Conservation (phyloP, 495 filamentous ascomycete genomes). For the Barbatosphaeria neglecta region DNA sequence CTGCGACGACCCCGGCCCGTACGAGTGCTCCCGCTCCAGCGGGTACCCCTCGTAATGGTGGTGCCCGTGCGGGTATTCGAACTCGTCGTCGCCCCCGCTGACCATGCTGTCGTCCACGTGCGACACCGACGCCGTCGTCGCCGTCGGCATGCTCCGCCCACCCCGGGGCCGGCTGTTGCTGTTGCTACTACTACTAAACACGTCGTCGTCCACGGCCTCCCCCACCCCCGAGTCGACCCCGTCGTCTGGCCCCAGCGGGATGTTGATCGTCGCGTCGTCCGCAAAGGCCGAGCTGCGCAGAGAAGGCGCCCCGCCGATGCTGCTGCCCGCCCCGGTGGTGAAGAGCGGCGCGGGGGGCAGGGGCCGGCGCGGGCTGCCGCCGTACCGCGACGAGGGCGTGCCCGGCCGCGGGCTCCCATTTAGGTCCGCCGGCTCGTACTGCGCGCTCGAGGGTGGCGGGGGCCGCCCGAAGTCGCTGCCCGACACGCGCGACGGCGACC, state of each 20-base stretch:
- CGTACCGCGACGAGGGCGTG: conserved; percentile 77
- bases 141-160: too few relatives aligned
- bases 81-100: too few relatives aligned
- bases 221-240: conserved; percentile 11
- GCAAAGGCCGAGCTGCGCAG: conserved; percentile 24
- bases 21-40: conserved; percentile 25
- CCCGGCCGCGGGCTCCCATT: conserved; percentile 86
- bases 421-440: conserved; percentile 77
- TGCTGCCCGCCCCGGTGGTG: conserved; percentile 23
- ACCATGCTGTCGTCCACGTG: conserved; percentile 27
- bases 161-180: too few relatives aligned
- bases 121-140: conserved; percentile 38
- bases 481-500: conserved; percentile 51
- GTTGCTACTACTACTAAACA: too few relatives aligned
- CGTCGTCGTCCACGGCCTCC: conserved; percentile 52
- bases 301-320: conserved; percentile 4
- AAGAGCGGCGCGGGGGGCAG: conserved; percentile 89
- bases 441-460: conserved; percentile 52
- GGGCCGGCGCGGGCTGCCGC: conserved; percentile 73
- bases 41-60: neutral
- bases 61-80: too few relatives aligned
- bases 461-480: conserved; percentile 58
- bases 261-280: conserved; percentile 47
- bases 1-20: conserved; percentile 49
- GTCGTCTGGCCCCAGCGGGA: conserved; percentile 31